A percentile compares a stretch with the other conserved stretches of the same genome.
These are phyloP conservation scores for Pharnaceum exiguum DNA, from an alignment of 148 eudicot genomes.

Conservation along the genomic window DNA sequence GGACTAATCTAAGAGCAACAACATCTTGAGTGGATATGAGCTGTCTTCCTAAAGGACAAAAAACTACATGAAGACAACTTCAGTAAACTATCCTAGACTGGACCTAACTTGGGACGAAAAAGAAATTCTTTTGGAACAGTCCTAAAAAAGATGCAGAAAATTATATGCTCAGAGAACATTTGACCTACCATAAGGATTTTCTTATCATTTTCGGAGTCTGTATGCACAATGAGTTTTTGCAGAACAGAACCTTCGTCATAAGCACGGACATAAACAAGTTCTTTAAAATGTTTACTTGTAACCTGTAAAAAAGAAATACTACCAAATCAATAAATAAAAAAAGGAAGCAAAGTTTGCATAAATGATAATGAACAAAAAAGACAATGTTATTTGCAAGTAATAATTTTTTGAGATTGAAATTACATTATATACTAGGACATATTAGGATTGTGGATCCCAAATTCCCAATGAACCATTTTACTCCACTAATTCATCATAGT, in stretches of 20 bases:
- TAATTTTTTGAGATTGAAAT: too few relatives aligned
- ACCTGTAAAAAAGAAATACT: constrained; percentile 53
- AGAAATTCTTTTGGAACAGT: neutral
- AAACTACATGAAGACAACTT: too few relatives aligned
- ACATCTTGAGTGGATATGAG: too few relatives aligned
- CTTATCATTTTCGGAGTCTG: constrained; percentile 59
- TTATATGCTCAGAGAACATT: neutral
- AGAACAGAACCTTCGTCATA: constrained; percentile 40
- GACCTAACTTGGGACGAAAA: too few relatives aligned
- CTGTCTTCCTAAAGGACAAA: too few relatives aligned
- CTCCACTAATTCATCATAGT: too few relatives aligned
- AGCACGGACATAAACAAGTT: constrained; percentile 65
- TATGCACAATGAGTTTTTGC: constrained; percentile 63
- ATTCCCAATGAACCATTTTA: too few relatives aligned
- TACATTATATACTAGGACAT: too few relatives aligned
- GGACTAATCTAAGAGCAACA: too few relatives aligned
- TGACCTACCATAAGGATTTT: constrained; percentile 63
- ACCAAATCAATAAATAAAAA: constrained; percentile 7
- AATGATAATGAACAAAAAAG: neutral
- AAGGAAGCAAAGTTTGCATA: neutral
- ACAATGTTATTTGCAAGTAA: too few relatives aligned
- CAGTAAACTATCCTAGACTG: too few relatives aligned
- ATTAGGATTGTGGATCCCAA: too few relatives aligned
- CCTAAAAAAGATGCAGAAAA: neutral
- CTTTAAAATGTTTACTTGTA: constrained; percentile 55